Evolutionary conservation across 2,329 filamentous ascomycete species (phyloP).

Genomic region (Aspergillus sp.): DNA sequence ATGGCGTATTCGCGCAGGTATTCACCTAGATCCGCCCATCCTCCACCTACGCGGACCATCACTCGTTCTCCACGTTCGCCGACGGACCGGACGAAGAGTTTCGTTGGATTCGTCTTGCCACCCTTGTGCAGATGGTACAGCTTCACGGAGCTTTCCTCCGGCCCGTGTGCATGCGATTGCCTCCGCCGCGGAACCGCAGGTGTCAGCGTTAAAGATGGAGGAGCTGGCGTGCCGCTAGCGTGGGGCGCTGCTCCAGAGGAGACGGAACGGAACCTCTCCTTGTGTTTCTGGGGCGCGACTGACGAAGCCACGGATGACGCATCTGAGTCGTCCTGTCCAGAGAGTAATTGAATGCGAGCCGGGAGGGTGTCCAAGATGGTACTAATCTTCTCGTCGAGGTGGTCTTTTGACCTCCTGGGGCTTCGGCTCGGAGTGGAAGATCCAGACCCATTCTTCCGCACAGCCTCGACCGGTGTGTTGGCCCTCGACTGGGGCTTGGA

Average conservation of each 20-base stretch:
- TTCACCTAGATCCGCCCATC: conserved; percentile 95
- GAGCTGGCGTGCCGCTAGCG: conserved; percentile 49
- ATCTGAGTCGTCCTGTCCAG: conserved; percentile 33
- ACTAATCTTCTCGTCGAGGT: conserved; percentile 71
- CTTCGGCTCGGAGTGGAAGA: conserved; percentile 33
- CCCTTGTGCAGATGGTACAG: conserved; percentile 84
- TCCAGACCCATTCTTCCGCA: conserved; percentile 14
- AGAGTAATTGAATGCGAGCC: conserved; percentile 65
- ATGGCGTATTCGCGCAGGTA: conserved; percentile 89
- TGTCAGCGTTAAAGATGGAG: conserved; percentile 59
- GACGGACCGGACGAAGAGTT: conserved; percentile 86
- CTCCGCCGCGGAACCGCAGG: conserved; percentile 42
- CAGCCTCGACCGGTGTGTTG: background rate
- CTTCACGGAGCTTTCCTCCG: conserved; percentile 66
- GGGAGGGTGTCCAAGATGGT: conserved; percentile 71
- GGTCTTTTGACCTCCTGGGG: conserved; percentile 47
- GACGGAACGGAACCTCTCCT: conserved; percentile 34
- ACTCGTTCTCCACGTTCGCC: conserved; percentile 85
- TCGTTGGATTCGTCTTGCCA: conserved; percentile 79
- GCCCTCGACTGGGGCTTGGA: conserved; percentile 5
- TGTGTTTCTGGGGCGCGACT: conserved; percentile 23
- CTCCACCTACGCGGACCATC: conserved; percentile 95
- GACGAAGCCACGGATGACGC: conserved; percentile 20
- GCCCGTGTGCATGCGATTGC: conserved; percentile 24
- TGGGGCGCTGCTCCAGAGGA: conserved; percentile 25